These are phyloP conservation scores for Dothistroma pini DNA, from an alignment of 2,329 filamentous ascomycete species.

Conservation along the genomic window DNA sequence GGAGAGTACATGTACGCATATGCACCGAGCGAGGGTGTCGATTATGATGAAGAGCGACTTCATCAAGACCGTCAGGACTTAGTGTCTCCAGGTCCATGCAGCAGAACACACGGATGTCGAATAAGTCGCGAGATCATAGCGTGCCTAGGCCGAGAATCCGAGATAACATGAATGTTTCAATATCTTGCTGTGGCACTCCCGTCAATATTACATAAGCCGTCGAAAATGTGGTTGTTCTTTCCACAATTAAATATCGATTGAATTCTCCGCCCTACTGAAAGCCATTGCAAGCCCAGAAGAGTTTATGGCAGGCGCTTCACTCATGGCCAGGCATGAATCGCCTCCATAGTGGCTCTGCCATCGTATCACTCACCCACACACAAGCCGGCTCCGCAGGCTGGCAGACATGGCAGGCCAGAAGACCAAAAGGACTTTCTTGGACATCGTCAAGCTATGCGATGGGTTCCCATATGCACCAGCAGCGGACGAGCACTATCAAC, in stretches of 20 bases:
- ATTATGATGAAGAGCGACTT: too few relatives aligned
- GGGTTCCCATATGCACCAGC: conserved; percentile 47
- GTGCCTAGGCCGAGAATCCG: too few relatives aligned
- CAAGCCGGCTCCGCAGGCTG: not conserved
- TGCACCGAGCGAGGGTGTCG: not conserved
- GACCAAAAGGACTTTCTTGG: not conserved
- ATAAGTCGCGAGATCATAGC: too few relatives aligned
- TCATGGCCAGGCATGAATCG: too few relatives aligned
- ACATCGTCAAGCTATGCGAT: conserved; percentile 5
- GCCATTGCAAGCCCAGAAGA: not conserved
- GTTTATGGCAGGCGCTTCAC: too few relatives aligned
- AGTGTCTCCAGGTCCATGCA: too few relatives aligned
- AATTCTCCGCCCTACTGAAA: not conserved
- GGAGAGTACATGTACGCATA: not conserved
- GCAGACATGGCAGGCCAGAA: not conserved
- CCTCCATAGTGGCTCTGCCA: not conserved
- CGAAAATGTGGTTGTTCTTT: too few relatives aligned
- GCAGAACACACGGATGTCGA: too few relatives aligned
- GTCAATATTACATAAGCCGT: too few relatives aligned
- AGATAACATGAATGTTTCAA: not conserved
- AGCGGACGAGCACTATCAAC: conserved; percentile 48
- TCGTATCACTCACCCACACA: not conserved
- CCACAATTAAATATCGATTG: too few relatives aligned
- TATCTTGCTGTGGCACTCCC: not conserved
- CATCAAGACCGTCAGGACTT: too few relatives aligned